Base-by-base conservation (phyloP, 1,284 basidiomycete species). In the Sporisorium scitamineum region DNA sequence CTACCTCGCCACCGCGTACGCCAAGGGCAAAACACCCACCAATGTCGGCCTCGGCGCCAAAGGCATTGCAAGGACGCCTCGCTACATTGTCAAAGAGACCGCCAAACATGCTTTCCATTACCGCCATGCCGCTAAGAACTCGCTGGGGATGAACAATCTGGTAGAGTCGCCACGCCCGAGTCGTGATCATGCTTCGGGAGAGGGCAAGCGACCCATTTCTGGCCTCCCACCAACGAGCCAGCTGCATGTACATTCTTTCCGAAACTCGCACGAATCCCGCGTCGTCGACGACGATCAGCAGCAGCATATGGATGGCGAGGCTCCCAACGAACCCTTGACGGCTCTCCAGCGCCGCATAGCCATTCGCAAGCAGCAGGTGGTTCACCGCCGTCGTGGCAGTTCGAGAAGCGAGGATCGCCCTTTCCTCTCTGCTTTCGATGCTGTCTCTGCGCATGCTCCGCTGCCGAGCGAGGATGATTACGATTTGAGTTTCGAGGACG, bases 401-500 rank as follows among this genome's bases (percentile, higher is more conserved):
- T 50, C 61, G 9, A 50, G 67, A 20, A 76, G 72, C 47, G 78
- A 81, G 32, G 74, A 78, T 31, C 69, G 77, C 2, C 80, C 80
- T 2, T 82, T 82, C 75, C 51, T 82, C 0, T 82, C 80, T n/a
- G 76, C 69, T 16, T 78, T 75, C 54, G 80, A 82, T 34, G 78
- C 78, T 20, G 50, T 82, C 22, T 50, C 62, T n/a, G 65, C 65
- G 2, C 79, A 82, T 51, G 80, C 80, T 14, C 80, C 80, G 9
- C 62, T 82, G 22, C 61, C 67, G 4, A 76, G 68, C 54, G 78
- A 80, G 50, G 71, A 75, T 26, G 78, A 65, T 32, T 65, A 69
- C 54, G 70, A 73, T 18, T 55, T 69, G 22, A 73, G 70, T 63
- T 81, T 73, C 26, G 72, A 69, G 31, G 76, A 81, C 29, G 80